Evolutionary conservation across 805 yeast species (phyloP), one percentile per base, ranked within the genome.

Genomic region (Soucietia sequanensis): DNA sequence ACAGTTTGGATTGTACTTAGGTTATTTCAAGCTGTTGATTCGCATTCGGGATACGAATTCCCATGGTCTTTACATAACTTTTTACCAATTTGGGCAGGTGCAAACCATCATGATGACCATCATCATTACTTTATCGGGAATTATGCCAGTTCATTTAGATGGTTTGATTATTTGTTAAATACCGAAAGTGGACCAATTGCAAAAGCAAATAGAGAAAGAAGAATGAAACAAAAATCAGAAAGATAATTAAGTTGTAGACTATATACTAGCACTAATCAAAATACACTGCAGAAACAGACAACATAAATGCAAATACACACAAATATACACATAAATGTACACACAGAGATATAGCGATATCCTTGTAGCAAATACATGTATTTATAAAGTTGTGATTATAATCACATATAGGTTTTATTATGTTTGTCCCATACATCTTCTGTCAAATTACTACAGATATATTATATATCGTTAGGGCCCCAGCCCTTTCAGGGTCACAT

Each of bases 41-140:
- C 97, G 17, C 99, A 91, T 64, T 89, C 97, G 9, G 99, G 98
- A 39, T 93, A 91, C 65, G 98, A 91, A 60, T 91, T 91, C 79
- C 98, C 99, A 44, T 81, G 95, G 87, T 87, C 96, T 4, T 73
- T 91, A 56, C 93, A 88, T 66, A 88, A 89, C 58, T 80, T 91
- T 65, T 59, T 91, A 42, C 97, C 97, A 31, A 77, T 93, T 67
- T 90, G 98, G 97, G 95, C 97, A 4, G 98, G 98, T 47, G 96
- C 97, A 15, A 96, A 86, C 54, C 98, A 91, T 65, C 98, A 91
- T 60, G 99, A 91, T 64, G 86, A 86, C 65, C 99, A 91, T 60
- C 99, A 91, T 62, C 95, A 86, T 60, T 89, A 84, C 68, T 91
- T 91, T 65, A 84, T 88, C 50, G 98, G 98, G 47, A 89, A 90